These are phyloP conservation scores for Coniferiporia sulphurascens DNA, from an alignment of 1,284 basidiomycete species.

Conservation along the genomic window DNA sequence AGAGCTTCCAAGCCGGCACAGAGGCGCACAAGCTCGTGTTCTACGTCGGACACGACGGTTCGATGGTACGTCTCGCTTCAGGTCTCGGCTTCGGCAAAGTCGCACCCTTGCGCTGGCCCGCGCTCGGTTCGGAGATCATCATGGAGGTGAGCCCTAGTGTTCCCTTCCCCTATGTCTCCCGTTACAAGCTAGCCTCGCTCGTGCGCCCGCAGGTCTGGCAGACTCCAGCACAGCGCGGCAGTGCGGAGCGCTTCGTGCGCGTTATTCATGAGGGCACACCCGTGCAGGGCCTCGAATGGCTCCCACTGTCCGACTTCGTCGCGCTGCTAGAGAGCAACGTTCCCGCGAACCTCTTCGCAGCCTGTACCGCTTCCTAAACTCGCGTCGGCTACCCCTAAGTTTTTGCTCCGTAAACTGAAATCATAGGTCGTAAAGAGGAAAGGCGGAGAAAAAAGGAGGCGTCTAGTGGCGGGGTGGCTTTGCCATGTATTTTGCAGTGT, in stretches of 20 bases:
- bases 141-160: conserved; percentile 37
- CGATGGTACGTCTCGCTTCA: conserved; percentile 45
- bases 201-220: conserved; percentile 38
- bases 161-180: not conserved
- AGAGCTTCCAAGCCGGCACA: conserved; percentile 31
- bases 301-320: conserved; percentile 35
- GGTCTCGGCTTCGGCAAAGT: conserved; percentile 39
- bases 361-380: conserved; percentile 19
- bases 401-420: too few relatives aligned
- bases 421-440: too few relatives aligned
- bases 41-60: conserved; percentile 48
- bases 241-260: conserved; percentile 34
- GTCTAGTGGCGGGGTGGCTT: too few relatives aligned
- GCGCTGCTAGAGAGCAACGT: conserved; percentile 32
- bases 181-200: not conserved
- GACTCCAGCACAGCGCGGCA: conserved; percentile 10
- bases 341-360: conserved; percentile 33
- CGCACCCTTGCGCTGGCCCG: conserved; percentile 42
- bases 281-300: conserved; percentile 36
- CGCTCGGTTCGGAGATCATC: conserved; percentile 46
- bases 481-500: too few relatives aligned
- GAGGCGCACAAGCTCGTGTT: conserved; percentile 38
- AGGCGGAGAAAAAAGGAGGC: too few relatives aligned
- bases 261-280: conserved; percentile 43
- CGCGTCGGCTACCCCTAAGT: too few relatives aligned